Evolutionary conservation across 805 yeast species (phyloP).

Genomic region (Teunomyces pallodes): DNA sequence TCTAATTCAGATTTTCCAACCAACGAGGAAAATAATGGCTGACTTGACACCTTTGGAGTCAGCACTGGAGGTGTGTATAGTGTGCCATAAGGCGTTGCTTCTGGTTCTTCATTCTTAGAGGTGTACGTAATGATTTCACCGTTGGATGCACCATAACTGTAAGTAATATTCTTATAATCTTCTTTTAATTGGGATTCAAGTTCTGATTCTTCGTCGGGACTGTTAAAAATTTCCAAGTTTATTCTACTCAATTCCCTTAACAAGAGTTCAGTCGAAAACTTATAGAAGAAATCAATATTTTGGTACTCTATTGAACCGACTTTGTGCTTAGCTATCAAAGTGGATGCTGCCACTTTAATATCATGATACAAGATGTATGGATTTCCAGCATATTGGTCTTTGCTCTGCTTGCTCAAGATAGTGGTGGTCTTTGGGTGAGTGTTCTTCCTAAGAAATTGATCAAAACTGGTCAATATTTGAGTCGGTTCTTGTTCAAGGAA

Average conservation of each 20-base stretch:
- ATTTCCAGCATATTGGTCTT: slow-evolving; percentile 37
- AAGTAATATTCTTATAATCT: slow-evolving; percentile 62
- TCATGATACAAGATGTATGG: slow-evolving; percentile 67
- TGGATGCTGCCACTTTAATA: slow-evolving; percentile 52
- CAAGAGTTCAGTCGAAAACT: slow-evolving; percentile 58
- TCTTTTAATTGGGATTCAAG: slow-evolving; percentile 45
- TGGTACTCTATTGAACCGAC: slow-evolving; percentile 50
- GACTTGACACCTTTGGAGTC: slow-evolving; percentile 53
- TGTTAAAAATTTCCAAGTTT: slow-evolving; percentile 24
- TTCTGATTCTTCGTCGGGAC: slow-evolving; percentile 24
- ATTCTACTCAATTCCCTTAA: slow-evolving; percentile 57
- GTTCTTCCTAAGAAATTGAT: slow-evolving; percentile 29
- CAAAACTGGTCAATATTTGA: slow-evolving; percentile 43
- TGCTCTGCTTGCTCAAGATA: slow-evolving; percentile 40
- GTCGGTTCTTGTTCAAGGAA: slow-evolving; percentile 42
- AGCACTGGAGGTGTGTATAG: slow-evolving; percentile 21
- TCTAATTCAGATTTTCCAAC: slow-evolving; percentile 71
- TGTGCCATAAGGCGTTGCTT: slow-evolving; percentile 16
- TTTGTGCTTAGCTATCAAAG: slow-evolving; percentile 45
- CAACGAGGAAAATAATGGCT: slow-evolving; percentile 78
- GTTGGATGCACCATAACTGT: slow-evolving; percentile 47
- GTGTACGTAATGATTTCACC: slow-evolving; percentile 55
- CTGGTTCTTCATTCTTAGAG: slow-evolving; percentile 31
- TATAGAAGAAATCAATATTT: slow-evolving; percentile 60
- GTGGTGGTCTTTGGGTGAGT: slow-evolving; percentile 32